Conservation (phyloP, 2,329 filamentous ascomycete genomes). For the Capronia americana region DNA sequence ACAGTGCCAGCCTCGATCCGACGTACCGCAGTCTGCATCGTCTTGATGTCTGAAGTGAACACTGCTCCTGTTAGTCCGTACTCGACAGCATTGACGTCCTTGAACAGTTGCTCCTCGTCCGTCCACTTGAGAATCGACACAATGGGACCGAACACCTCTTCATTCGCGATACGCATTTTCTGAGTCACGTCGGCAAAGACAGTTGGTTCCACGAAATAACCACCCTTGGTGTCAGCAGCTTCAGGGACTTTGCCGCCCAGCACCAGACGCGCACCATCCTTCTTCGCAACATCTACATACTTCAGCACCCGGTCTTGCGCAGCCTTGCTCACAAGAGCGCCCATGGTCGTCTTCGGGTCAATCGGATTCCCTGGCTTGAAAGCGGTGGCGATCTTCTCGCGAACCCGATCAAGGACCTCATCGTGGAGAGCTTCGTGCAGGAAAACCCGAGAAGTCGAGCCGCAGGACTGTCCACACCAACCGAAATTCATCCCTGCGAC, state of each 20-base stretch:
- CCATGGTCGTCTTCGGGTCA: slow-evolving; percentile 43
- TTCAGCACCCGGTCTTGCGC: slow-evolving; percentile 25
- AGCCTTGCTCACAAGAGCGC: slow-evolving; percentile 24
- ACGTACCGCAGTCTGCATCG: slow-evolving; percentile 17
- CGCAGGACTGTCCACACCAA: slow-evolving; percentile 61
- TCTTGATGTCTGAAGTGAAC: slow-evolving; percentile 21
- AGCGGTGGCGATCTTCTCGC: slow-evolving; percentile 63
- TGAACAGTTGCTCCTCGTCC: slow-evolving; percentile 22
- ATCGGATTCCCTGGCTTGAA: slow-evolving; percentile 73
- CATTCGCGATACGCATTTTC: slow-evolving; percentile 30
- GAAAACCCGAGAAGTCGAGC: slow-evolving; percentile 67
- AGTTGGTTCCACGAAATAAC: slow-evolving; percentile 34
- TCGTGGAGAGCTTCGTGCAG: slow-evolving; percentile 68
- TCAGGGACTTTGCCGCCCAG: slow-evolving; percentile 16
- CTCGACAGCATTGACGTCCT: slow-evolving; percentile 22
- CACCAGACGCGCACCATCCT: slow-evolving; percentile 25
- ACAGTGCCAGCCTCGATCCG: slow-evolving; percentile 22
- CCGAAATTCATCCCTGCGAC: slow-evolving; percentile 48
- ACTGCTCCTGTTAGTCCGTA: slow-evolving; percentile 26
- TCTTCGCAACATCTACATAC: slow-evolving; percentile 32
- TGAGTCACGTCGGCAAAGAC: slow-evolving; percentile 30
- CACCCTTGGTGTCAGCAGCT: slow-evolving; percentile 15
- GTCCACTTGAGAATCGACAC: slow-evolving; percentile 25
- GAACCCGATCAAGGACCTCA: slow-evolving; percentile 69
- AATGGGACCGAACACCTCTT: slow-evolving; percentile 36